Percentiles rank a stretch among this genome's conserved stretches.
Conservation (phyloP, 345 rosid species). For the Sonneratia alba region DNA sequence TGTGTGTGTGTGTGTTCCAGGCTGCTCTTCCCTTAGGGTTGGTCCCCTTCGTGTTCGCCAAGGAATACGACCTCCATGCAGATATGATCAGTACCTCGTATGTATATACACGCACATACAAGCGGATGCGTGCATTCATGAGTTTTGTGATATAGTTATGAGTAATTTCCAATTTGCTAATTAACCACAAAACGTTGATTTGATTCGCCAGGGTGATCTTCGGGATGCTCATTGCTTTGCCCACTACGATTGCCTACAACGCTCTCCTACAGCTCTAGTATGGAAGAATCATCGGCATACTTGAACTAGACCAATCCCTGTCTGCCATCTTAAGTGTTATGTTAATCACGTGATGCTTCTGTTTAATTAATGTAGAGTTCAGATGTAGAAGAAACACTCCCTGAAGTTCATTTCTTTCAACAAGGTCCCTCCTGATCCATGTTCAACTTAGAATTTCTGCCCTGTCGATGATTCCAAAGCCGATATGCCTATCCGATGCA, state of each 20-base stretch:
- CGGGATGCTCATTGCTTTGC: conserved; percentile 41
- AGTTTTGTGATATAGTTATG: not conserved
- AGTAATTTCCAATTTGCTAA: not conserved
- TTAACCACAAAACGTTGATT: not conserved
- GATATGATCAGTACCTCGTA: conserved; percentile 68
- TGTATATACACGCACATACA: conserved; percentile 12
- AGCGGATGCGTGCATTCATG: not conserved
- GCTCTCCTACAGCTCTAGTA: conserved; percentile 13
- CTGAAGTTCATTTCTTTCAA: too few species aligned
- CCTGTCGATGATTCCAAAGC: too few species aligned
- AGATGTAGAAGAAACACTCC: too few species aligned
- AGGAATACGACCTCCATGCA: conserved; percentile 58
- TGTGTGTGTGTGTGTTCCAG: conserved; percentile 14
- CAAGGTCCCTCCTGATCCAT: too few species aligned
- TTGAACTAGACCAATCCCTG: conserved; percentile 23
- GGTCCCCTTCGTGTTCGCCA: conserved; percentile 65
- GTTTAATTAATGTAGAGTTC: too few species aligned
- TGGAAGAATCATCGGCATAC: not conserved
- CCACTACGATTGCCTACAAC: conserved; percentile 35
- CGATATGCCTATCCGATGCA: too few species aligned
- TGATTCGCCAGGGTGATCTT: conserved; percentile 32
- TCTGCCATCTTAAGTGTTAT: conserved; percentile 2
- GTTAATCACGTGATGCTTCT: too few species aligned
- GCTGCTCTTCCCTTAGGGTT: conserved; percentile 71
- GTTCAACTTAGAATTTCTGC: too few species aligned